Base-by-base conservation (phyloP, 1,284 basidiomycete species). In the Austropuccinia psidii region DNA sequence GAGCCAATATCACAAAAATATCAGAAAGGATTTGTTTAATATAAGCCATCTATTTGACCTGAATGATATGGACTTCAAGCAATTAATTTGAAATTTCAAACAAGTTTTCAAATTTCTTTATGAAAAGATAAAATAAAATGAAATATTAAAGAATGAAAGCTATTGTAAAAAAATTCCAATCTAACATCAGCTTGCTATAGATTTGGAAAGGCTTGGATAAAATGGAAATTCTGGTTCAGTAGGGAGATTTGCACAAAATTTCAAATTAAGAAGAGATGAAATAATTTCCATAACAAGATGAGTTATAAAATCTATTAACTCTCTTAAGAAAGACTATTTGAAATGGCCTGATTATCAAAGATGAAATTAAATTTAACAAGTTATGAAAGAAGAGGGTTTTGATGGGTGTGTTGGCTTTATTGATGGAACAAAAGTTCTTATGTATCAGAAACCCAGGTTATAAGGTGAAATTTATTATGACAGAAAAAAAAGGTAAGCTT, bases 401-500 rank as follows among this genome's bases (percentile, higher is more conserved):
- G 13, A 11, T 2, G 50, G 52, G 13, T 68, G 65, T 27, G 45
- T 65, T 17, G 62, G 62, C 4, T 61, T 61, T 43, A 35, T 61
- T 13, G 33, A 61, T 37, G 58, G 58, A 27, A 61, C 58, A 13
- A 61, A 41, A 21, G 29, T 62, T 11, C 49, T 49, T 15, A 35
- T 67, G 8, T 67, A 54, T 50, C 49, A 55, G 29, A 8, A n/a
- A 4, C 65, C 65, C 4, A 49, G 49, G 4, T 4, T 54, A 13
- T 29, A 67, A 37, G 65, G 65, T 19, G 49, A 67, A 50, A 37
- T 54, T 41, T 67, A 33, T 31, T 67, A 21, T 27, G 65, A 52
- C 41, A 15, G 24, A 13, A 67, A 67, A 41, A 27, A 67, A n/a
- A 11, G 27, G 4, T 67, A 67, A 13, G 37, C 65, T 52, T 21